Evolutionary conservation across 306 rosid genomes (phyloP).

Genomic region (Spatholobus suberectus): DNA sequence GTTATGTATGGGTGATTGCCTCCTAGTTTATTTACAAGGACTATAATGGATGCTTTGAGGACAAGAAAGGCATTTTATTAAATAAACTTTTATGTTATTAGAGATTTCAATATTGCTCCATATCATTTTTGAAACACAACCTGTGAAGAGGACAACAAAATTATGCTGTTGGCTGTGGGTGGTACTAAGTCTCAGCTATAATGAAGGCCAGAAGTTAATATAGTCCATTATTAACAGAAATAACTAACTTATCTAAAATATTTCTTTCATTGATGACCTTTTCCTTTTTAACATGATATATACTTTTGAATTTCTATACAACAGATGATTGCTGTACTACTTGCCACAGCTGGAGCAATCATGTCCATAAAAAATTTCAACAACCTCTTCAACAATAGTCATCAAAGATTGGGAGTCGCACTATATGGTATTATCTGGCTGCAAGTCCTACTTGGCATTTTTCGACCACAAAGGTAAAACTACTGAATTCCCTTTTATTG

Average conservation of each 20-base stretch:
- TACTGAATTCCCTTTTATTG: neutral
- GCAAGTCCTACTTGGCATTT: slow-evolving; percentile 69
- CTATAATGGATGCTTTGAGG: slow-evolving; percentile 61
- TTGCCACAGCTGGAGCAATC: slow-evolving; percentile 85
- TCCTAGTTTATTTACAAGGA: slow-evolving; percentile 24
- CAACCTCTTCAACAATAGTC: slow-evolving; percentile 84
- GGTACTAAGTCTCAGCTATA: slow-evolving; percentile 2
- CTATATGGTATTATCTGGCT: slow-evolving; percentile 83
- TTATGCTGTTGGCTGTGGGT: slow-evolving; percentile 31
- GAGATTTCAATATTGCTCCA: slow-evolving; percentile 26
- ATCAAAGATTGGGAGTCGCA: slow-evolving; percentile 86
- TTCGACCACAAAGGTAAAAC: slow-evolving; percentile 75
- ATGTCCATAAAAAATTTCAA: slow-evolving; percentile 86
- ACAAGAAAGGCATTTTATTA: slow-evolving; percentile 48
- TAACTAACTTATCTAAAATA: neutral
- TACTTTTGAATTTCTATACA: slow-evolving; percentile 29
- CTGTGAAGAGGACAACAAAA: slow-evolving; percentile 42
- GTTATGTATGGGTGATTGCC: neutral
- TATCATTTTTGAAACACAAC: slow-evolving; percentile 31
- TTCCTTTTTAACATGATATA: neutral
- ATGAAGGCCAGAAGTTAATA: neutral
- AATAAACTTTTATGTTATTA: slow-evolving; percentile 22
- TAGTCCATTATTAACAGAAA: slow-evolving; percentile 26
- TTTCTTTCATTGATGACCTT: neutral
- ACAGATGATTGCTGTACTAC: slow-evolving; percentile 69